These are phyloP conservation scores for Allium sativum DNA, from an alignment of 106 monocot genomes.

Conservation along the genomic window DNA sequence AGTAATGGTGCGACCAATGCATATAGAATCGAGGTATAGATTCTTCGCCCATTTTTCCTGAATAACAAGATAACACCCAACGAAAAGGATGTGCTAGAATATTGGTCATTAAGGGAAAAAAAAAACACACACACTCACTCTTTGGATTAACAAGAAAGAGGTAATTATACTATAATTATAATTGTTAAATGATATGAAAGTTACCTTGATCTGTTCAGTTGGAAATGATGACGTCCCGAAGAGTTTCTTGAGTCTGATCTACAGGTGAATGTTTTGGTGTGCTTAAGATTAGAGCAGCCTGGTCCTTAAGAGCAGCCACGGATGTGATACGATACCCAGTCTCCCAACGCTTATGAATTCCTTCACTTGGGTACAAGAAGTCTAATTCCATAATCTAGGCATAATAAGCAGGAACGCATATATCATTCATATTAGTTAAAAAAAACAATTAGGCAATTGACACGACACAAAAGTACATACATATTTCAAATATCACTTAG, in stretches of 20 bases:
- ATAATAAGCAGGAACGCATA: constrained; percentile 5
- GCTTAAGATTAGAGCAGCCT: constrained; percentile 42
- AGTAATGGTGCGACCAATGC: constrained; percentile 37
- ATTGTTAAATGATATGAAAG: neutral
- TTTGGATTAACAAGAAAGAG: neutral
- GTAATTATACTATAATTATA: neutral
- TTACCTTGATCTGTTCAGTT: constrained; percentile 39
- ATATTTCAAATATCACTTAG: too few relatives aligned
- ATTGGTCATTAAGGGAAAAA: too few relatives aligned
- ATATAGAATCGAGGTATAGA: constrained; percentile 40
- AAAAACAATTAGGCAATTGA: too few relatives aligned
- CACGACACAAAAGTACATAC: too few relatives aligned
- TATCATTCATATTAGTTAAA: neutral
- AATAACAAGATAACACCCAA: neutral
- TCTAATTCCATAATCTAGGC: constrained; percentile 39
- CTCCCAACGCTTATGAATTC: constrained; percentile 49
- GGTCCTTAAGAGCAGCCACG: constrained; percentile 40
- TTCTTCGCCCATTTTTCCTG: constrained; percentile 65
- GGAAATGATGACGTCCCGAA: constrained; percentile 42
- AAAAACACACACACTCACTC: too few relatives aligned
- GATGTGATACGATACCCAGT: constrained; percentile 38
- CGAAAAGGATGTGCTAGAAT: too few relatives aligned
- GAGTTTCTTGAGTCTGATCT: constrained; percentile 51
- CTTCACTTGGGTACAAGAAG: constrained; percentile 49
- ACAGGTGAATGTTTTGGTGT: constrained; percentile 29